A percentile compares a stretch with the other conserved stretches of the same genome.
These are phyloP conservation scores for Kalmusia sp. DNA, from an alignment of 2,329 filamentous ascomycete genomes.

Conservation along the genomic window DNA sequence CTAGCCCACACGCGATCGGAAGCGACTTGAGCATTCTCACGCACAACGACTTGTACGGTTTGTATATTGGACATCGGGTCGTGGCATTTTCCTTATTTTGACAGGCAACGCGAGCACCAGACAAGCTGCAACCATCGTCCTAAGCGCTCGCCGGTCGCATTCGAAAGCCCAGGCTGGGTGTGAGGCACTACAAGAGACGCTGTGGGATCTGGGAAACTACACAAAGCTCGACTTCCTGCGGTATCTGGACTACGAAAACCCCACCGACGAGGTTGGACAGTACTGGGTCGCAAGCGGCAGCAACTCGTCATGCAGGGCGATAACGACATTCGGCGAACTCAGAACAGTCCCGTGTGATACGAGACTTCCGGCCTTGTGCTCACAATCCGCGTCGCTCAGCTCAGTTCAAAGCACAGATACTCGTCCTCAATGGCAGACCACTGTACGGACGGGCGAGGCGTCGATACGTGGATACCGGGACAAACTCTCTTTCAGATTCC, in stretches of 20 bases:
- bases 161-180: slow-evolving; percentile 22
- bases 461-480: slow-evolving; percentile 51
- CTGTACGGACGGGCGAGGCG: slow-evolving; percentile 26
- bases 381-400: slow-evolving; percentile 26
- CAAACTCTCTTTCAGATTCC: slow-evolving; percentile 59
- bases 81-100: slow-evolving; percentile 18
- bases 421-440: slow-evolving; percentile 20
- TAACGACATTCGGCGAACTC: slow-evolving; percentile 24
- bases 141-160: slow-evolving; percentile 19
- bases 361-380: slow-evolving; percentile 31
- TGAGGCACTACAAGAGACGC: slow-evolving; percentile 25
- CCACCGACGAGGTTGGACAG: slow-evolving; percentile 13
- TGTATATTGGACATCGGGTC: slow-evolving; percentile 1
- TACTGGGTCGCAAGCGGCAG: slow-evolving; percentile 27
- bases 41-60: slow-evolving; percentile 36
- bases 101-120: slow-evolving; percentile 27
- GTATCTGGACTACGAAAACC: slow-evolving; percentile 26
- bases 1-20: slow-evolving; percentile 30
- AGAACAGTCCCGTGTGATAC: slow-evolving; percentile 24
- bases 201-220: slow-evolving; percentile 24
- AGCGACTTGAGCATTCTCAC: slow-evolving; percentile 40
- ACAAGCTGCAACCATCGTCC: slow-evolving; percentile 24
- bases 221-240: slow-evolving; percentile 22
- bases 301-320: slow-evolving; percentile 26
- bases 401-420: slow-evolving; percentile 6